A percentile compares a stretch with the other conserved stretches of the same genome.
phyloP scores from a whole-genome alignment of 192 early-diverging fungal genomes.

The Backusella sp. region DNA sequence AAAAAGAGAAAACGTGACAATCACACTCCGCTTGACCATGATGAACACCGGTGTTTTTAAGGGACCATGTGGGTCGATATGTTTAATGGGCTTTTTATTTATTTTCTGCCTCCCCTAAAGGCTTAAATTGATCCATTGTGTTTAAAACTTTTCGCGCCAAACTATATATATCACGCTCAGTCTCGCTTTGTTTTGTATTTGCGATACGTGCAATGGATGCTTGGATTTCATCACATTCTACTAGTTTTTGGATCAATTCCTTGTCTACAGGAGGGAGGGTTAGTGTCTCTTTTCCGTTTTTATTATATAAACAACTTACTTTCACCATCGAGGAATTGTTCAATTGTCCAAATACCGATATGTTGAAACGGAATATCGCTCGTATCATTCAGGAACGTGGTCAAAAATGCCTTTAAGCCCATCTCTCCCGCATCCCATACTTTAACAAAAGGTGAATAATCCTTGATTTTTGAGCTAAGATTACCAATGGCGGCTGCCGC shows the following conservation, averaged over 20 bases:
- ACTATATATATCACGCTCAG: background rate
- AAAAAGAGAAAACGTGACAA: background rate
- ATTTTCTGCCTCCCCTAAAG: background rate
- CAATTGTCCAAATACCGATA: conserved; percentile 83
- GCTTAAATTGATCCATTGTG: background rate
- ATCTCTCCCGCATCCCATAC: conserved; percentile 66
- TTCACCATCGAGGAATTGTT: conserved; percentile 68
- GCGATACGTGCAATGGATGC: conserved; percentile 1
- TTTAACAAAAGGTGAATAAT: conserved; percentile 58
- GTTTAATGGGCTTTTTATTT: background rate
- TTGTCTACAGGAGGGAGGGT: background rate
- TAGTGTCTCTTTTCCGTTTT: background rate
- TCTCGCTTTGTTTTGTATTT: background rate
- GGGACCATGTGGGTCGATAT: background rate
- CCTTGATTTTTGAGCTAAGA: conserved; percentile 60
- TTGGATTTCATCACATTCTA: background rate
- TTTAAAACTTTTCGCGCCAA: background rate
- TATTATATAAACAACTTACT: conserved; percentile 22
- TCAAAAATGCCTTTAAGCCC: conserved; percentile 62
- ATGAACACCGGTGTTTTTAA: background rate
- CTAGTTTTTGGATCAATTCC: background rate
- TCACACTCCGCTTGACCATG: conserved; percentile 1
- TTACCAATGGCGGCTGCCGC: conserved; percentile 76
- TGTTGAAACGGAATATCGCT: conserved; percentile 74
- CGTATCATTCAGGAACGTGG: conserved; percentile 57